These are phyloP conservation scores for Saccharomycodes ludwigii DNA, from an alignment of 805 yeast genomes.

Conservation along the genomic window DNA sequence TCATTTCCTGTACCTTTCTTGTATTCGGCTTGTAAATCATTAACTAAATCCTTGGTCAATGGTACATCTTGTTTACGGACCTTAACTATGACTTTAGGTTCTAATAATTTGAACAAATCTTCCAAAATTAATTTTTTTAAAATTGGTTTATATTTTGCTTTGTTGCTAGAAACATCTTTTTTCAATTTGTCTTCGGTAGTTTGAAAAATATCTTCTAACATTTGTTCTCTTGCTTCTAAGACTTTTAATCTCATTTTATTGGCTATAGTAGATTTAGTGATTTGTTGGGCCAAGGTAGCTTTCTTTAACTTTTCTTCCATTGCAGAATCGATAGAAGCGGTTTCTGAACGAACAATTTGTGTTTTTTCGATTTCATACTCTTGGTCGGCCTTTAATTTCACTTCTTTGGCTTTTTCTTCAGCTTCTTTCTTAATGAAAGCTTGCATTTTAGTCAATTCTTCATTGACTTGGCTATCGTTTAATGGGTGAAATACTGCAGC, in stretches of 20 bases:
- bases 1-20: slow-evolving; percentile 48
- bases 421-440: slow-evolving; percentile 99
- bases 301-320: slow-evolving; percentile 81
- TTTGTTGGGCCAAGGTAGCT: slow-evolving; percentile 86
- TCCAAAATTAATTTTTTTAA: slow-evolving; percentile 74
- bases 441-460: slow-evolving; percentile 95
- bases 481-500: slow-evolving; percentile 22
- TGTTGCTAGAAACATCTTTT: slow-evolving; percentile 38
- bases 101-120: slow-evolving; percentile 59
- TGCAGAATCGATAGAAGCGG: slow-evolving; percentile 70
- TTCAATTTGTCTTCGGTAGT: slow-evolving; percentile 54
- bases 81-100: slow-evolving; percentile 47
- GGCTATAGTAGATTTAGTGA: slow-evolving; percentile 86
- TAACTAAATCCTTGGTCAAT: slow-evolving; percentile 30
- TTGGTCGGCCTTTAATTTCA: slow-evolving; percentile 91
- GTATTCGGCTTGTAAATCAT: slow-evolving; percentile 50
- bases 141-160: slow-evolving; percentile 50
- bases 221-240: slow-evolving; percentile 73
- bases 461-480: slow-evolving; percentile 56
- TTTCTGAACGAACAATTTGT: slow-evolving; percentile 84
- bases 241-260: slow-evolving; percentile 91
- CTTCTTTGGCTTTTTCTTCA: slow-evolving; percentile 95
- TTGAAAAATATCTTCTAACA: slow-evolving; percentile 62
- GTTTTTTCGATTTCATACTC: slow-evolving; percentile 98
- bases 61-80: slow-evolving; percentile 31